Evolutionary conservation across 1,139 yeast genomes (phyloP), one percentile per base, ranked within the genome.

Genomic region (Yamadazyma mexicana): DNA sequence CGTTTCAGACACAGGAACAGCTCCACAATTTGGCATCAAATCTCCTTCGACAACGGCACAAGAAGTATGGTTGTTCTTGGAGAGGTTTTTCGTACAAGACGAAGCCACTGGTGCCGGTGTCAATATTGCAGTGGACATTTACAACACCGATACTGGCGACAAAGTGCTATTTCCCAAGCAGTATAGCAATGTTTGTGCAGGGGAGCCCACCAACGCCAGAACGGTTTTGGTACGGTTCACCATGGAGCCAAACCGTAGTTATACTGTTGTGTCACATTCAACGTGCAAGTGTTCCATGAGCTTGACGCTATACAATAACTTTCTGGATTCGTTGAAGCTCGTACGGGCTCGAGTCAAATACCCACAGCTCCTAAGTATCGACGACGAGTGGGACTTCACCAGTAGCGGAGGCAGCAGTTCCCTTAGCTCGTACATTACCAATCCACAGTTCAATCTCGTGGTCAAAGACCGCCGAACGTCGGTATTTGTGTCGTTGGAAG

Each of bases 371-470:
- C 56, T 61, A 2, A 40, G 60, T 0, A 35, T 58, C 1, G 52
- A 58, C 0, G 83, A 74, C 9, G 61, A 56, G 23, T 84, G 92
- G 91, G 62, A 60, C 11, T 50, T 55, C 1, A 58, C 59, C 2
- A 59, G 61, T 12, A 60, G 72, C 32, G 89, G 87, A 2, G 91
- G 92, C 0, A 75, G 72, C 46, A 77, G 81, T 77, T 50, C 75
- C 0, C 48, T 66, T 32, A 62, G 77, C 2, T 60, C 75, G 1
- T 86, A 72, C 50, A 62, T 75, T 26, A 57, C 64, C 29, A 87
- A 86, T 49, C 95, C 95, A 0, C 88, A 85, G 48, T 84, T 66
- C 51, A 61, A 64, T 32, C 37, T 64, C 55, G 50, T 52, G 43
- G 51, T 61, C 38, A 32, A 38, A 12, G 27, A 51, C 22, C 5